These are phyloP conservation scores for Tetrastigma voinierianum DNA, from an alignment of 164 flowering plant species.

Conservation along the genomic window DNA sequence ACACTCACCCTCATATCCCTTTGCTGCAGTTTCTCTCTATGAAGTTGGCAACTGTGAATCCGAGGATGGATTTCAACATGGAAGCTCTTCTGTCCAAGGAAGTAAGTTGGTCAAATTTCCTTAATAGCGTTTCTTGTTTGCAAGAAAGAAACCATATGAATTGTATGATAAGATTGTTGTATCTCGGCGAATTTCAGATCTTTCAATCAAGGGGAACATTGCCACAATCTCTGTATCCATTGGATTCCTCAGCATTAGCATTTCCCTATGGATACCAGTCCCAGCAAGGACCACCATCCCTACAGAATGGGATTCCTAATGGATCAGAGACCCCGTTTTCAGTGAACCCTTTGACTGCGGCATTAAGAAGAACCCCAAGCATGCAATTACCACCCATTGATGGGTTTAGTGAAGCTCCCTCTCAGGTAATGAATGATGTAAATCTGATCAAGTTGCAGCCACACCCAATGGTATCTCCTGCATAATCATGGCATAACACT, in stretches of 20 bases:
- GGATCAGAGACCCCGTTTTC: constrained; percentile 37
- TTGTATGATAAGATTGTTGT: background rate
- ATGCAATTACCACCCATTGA: constrained; percentile 48
- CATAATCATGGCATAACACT: background rate
- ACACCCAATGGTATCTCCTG: background rate
- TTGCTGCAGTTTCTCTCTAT: constrained; percentile 72
- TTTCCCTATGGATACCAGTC: constrained; percentile 48
- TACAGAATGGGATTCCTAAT: constrained; percentile 29
- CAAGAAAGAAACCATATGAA: no score
- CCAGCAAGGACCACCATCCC: constrained; percentile 30
- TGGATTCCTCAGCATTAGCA: constrained; percentile 42
- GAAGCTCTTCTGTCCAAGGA: constrained; percentile 61
- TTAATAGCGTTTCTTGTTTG: background rate
- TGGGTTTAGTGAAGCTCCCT: constrained; percentile 38
- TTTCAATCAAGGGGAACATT: constrained; percentile 55
- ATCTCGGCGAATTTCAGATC: constrained; percentile 29
- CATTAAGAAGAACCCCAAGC: constrained; percentile 28
- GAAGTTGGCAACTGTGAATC: constrained; percentile 76
- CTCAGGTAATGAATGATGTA: constrained; percentile 52
- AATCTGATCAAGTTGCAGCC: background rate
- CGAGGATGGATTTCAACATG: constrained; percentile 56
- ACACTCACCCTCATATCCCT: background rate
- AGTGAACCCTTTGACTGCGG: constrained; percentile 34
- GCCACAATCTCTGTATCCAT: constrained; percentile 33
- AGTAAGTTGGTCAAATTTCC: constrained; percentile 33